Conservation (phyloP, 805 yeast genomes). For the Clavispora phyllophila region DNA sequence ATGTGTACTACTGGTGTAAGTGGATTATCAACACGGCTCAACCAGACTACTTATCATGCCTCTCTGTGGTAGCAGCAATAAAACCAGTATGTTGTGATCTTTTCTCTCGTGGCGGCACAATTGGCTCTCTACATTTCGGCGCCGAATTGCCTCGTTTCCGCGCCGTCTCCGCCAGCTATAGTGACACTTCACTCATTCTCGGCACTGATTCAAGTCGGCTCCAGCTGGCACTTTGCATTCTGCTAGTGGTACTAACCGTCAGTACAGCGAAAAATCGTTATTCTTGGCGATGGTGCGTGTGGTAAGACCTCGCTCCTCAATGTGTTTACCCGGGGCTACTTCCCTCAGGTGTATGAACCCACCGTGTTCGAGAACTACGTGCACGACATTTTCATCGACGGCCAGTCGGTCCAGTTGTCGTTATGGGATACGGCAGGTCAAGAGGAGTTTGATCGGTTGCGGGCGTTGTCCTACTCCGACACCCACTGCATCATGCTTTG, state of each 20-base stretch:
- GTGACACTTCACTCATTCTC: too few species aligned
- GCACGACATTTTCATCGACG: slow-evolving; percentile 94
- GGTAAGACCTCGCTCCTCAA: slow-evolving; percentile 94
- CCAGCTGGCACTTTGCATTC: too few species aligned
- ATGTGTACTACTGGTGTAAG: background rate
- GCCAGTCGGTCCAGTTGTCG: slow-evolving; percentile 85
- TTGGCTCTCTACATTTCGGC: too few species aligned
- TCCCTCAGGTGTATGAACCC: slow-evolving; percentile 97
- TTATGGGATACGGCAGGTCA: slow-evolving; percentile 99
- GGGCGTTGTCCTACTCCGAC: slow-evolving; percentile 89
- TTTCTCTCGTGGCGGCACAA: background rate
- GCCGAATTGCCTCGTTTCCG: too few species aligned
- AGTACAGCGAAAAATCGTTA: slow-evolving; percentile 89
- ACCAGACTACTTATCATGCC: slow-evolving; percentile 25
- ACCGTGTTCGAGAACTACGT: slow-evolving; percentile 97
- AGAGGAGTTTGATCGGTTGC: slow-evolving; percentile 92
- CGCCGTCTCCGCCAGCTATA: too few species aligned
- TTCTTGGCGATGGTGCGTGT: slow-evolving; percentile 97
- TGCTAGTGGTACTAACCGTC: slow-evolving; percentile 8
- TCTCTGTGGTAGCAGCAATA: slow-evolving; percentile 39
- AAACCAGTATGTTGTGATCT: slow-evolving; percentile 31
- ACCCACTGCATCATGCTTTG: slow-evolving; percentile 97
- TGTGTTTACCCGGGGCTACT: slow-evolving; percentile 94
- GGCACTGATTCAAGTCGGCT: too few species aligned
- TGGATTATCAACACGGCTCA: background rate